A percentile compares a stretch with the other conserved stretches of the same genome.
These are phyloP conservation scores for Aspergillus phoenicis DNA, from an alignment of 2,329 filamentous ascomycete genomes.

Conservation along the genomic window DNA sequence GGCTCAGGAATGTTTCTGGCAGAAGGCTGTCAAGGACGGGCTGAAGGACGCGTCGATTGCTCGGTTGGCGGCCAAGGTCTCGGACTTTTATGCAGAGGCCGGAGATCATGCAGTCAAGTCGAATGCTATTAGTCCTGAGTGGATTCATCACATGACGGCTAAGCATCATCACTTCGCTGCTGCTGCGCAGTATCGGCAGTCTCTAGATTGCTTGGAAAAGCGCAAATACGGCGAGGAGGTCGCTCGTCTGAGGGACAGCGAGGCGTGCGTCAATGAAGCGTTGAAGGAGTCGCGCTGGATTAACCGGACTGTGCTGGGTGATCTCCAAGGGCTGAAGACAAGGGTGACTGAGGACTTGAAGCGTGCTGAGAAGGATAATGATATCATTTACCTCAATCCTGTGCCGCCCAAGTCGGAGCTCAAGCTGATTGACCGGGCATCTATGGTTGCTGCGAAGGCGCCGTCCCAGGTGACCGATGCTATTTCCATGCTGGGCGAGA, in stretches of 20 bases:
- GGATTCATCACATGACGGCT: conserved; percentile 97
- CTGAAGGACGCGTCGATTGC: conserved; percentile 92
- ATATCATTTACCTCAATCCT: conserved; percentile 84
- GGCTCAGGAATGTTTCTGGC: conserved; percentile 97
- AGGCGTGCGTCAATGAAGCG: conserved; percentile 80
- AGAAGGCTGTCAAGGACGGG: conserved; percentile 90
- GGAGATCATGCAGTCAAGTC: conserved; percentile 86
- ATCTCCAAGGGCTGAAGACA: conserved; percentile 79
- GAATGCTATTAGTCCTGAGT: conserved; percentile 84
- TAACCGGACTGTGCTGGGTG: conserved; percentile 77
- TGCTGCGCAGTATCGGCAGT: conserved; percentile 88
- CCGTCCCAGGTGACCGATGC: conserved; percentile 83
- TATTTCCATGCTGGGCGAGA: conserved; percentile 76
- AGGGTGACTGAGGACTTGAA: conserved; percentile 86
- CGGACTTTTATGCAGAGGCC: conserved; percentile 83
- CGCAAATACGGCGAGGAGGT: conserved; percentile 94
- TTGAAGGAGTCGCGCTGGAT: conserved; percentile 82
- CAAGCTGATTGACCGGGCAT: conserved; percentile 79
- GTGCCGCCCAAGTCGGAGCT: conserved; percentile 89
- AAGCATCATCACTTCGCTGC: conserved; percentile 98
- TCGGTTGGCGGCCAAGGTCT: conserved; percentile 86
- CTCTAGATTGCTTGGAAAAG: conserved; percentile 90
- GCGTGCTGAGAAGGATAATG: conserved; percentile 92
- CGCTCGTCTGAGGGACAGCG: conserved; percentile 77
- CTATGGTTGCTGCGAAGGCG: conserved; percentile 79